phyloP scores from a whole-genome alignment of 2,329 filamentous ascomycete genomes.

The Calonectria hongkongensis region DNA sequence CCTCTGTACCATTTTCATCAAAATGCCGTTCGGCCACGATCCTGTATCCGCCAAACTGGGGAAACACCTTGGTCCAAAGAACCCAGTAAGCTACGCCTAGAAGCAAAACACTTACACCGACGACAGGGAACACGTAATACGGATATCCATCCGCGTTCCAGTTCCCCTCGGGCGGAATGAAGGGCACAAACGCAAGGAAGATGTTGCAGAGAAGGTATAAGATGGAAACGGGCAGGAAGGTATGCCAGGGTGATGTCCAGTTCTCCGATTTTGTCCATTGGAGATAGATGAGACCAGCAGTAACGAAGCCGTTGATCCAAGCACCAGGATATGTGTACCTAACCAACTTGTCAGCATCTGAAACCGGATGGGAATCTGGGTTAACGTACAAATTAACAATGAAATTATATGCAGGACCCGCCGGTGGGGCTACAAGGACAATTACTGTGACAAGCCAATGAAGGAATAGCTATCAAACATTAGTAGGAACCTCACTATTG shows the following conservation, averaged over 20 bases:
- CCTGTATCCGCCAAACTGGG: slow-evolving; percentile 69
- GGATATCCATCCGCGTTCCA: slow-evolving; percentile 71
- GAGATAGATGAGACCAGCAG: slow-evolving; percentile 70
- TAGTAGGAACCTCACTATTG: slow-evolving; percentile 15
- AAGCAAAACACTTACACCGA: slow-evolving; percentile 71
- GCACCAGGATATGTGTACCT: slow-evolving; percentile 71
- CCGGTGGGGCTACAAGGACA: slow-evolving; percentile 79
- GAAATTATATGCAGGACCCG: slow-evolving; percentile 82
- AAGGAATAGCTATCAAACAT: slow-evolving; percentile 69
- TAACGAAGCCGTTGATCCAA: slow-evolving; percentile 73
- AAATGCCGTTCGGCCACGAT: slow-evolving; percentile 66
- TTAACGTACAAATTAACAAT: slow-evolving; percentile 69
- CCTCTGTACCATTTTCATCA: slow-evolving; percentile 63
- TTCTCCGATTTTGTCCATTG: slow-evolving; percentile 70
- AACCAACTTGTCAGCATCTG: slow-evolving; percentile 37
- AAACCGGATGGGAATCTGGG: neutral
- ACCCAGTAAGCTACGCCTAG: slow-evolving; percentile 72
- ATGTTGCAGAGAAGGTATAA: slow-evolving; percentile 71
- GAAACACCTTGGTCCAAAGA: slow-evolving; percentile 71
- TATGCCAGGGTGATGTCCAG: slow-evolving; percentile 73
- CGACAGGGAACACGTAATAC: slow-evolving; percentile 74
- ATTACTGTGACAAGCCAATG: slow-evolving; percentile 81
- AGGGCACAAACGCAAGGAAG: slow-evolving; percentile 72
- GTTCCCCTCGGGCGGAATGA: slow-evolving; percentile 71
- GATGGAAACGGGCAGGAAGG: slow-evolving; percentile 67